phyloP scores from a whole-genome alignment of 2,329 filamentous ascomycete species.

The Curvularia spicifera region DNA sequence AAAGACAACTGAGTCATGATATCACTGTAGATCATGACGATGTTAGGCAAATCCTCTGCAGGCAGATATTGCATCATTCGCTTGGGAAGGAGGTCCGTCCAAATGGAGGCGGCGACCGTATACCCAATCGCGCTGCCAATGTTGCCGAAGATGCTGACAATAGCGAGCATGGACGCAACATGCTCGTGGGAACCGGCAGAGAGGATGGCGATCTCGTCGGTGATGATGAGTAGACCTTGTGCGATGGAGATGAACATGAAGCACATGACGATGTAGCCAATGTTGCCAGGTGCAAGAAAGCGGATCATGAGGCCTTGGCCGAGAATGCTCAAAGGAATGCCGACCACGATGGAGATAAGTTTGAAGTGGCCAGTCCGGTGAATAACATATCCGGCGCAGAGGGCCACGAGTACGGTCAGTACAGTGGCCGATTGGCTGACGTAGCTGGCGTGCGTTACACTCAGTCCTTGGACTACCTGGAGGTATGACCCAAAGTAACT shows the following conservation, averaged over 20 bases:
- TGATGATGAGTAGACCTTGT: conserved; percentile 33
- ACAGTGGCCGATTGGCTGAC: conserved; percentile 46
- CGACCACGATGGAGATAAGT: conserved; percentile 22
- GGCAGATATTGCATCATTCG: conserved; percentile 13
- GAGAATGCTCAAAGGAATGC: conserved; percentile 28
- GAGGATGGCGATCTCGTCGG: conserved; percentile 31
- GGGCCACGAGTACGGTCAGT: conserved; percentile 18
- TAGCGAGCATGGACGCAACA: conserved; percentile 53
- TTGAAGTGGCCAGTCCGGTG: conserved; percentile 28
- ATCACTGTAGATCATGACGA: conserved; percentile 55
- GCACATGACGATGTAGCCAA: conserved; percentile 43
- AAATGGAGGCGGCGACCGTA: conserved; percentile 67
- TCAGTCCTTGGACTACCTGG: conserved; percentile 43
- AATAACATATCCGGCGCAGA: conserved; percentile 23
- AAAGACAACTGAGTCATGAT: conserved; percentile 62
- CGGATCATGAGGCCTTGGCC: conserved; percentile 37
- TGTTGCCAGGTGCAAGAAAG: conserved; percentile 31
- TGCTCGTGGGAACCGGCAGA: conserved; percentile 48
- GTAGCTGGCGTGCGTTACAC: conserved; percentile 41
- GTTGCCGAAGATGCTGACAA: conserved; percentile 64
- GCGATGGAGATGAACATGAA: conserved; percentile 37
- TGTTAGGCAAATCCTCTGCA: conserved; percentile 54
- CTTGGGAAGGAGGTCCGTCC: conserved; percentile 53
- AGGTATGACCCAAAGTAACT: conserved; percentile 49
- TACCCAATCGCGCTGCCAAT: conserved; percentile 56